Conservation (phyloP, 2,329 filamentous ascomycete species). For the Metarhizium robertsii region DNA sequence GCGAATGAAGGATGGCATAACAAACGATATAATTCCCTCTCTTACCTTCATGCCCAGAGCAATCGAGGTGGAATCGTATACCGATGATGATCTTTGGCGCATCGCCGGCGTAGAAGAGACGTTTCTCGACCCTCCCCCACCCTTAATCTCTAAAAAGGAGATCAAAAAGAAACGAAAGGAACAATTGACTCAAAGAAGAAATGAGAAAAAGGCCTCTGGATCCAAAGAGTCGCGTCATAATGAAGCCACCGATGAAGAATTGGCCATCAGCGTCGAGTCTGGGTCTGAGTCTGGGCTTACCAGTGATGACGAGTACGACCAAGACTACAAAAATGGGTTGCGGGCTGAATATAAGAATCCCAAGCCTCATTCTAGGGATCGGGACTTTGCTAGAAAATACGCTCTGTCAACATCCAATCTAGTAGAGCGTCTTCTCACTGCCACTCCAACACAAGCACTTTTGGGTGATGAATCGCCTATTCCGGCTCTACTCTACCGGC, state of each 20-base stretch:
- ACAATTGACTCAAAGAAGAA: conserved; percentile 4
- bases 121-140: conserved; percentile 17
- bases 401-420: conserved; percentile 14
- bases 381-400: conserved; percentile 20
- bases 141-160: conserved; percentile 8
- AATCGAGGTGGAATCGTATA: conserved; percentile 18
- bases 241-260: not conserved
- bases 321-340: conserved; percentile 11
- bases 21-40: conserved; percentile 11
- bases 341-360: conserved; percentile 11
- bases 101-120: conserved; percentile 15
- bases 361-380: conserved; percentile 11
- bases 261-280: not conserved
- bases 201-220: not conserved
- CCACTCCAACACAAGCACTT: conserved; percentile 6
- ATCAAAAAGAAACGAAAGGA: conserved; percentile 11
- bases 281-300: conserved; percentile 9
- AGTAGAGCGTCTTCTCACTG: conserved; percentile 13
- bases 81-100: conserved; percentile 18
- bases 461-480: conserved; percentile 8
- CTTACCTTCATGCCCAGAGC: conserved; percentile 20
- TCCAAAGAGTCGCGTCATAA: conserved; percentile 3
- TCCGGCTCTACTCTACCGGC: conserved; percentile 7
- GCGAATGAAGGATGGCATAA: conserved; percentile 14
- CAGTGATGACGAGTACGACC: conserved; percentile 14